Base-by-base conservation (phyloP, 2,329 filamentous ascomycete genomes). In the Cordyceps farinosa region DNA sequence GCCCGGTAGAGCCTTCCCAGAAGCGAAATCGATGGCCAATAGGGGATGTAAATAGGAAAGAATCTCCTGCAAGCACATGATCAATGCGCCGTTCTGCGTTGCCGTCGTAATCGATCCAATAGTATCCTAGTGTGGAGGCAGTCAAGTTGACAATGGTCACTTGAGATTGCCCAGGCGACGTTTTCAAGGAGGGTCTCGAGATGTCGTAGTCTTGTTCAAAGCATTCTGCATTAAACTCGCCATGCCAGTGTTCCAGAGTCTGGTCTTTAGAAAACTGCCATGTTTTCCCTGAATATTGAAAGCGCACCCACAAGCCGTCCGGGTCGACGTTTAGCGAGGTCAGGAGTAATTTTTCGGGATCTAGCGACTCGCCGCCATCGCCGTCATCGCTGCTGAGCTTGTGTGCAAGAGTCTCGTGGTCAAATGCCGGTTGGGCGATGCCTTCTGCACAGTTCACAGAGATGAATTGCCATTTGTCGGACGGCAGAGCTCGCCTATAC, bases 141-240 rank as follows among this genome's bases (percentile, higher is more conserved):
- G 67, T 71, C 0, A 64, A 66, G 52, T 73, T 73, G 57, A 68
- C 53, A 29, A 73, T 68, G 6, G 65, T 67, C n/a, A 70, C n/a
- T 4, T 29, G 61, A 0, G 65, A 64, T 27, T 67, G 59, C 6
- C 36, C 34, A 2, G 13, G 22, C 55, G 4, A 64, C 47, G 55
- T 70, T 69, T 45, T 67, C 62, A 55, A 22, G 15, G 27, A 17
- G 0, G 15, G 40, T 9, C 7, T 44, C 15, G 34, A 30, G 17
- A 8, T 22, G 3, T 45, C 40, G 11, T 11, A 30, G 9, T 34
- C 53, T 5, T 66, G 32, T 15, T 64, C 17, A 2, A 56, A 34
- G 40, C 11, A 15, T 47, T 27, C 47, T 44, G 61, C 13, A 15
- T 48, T 11, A 34, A 68, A 66, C 4, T 65, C 13, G 0, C 67